Percentiles rank a stretch among this genome's conserved stretches.
Evolutionary conservation across 2,329 filamentous ascomycete species (phyloP).

Genomic region (Coniochaeta sp.): DNA sequence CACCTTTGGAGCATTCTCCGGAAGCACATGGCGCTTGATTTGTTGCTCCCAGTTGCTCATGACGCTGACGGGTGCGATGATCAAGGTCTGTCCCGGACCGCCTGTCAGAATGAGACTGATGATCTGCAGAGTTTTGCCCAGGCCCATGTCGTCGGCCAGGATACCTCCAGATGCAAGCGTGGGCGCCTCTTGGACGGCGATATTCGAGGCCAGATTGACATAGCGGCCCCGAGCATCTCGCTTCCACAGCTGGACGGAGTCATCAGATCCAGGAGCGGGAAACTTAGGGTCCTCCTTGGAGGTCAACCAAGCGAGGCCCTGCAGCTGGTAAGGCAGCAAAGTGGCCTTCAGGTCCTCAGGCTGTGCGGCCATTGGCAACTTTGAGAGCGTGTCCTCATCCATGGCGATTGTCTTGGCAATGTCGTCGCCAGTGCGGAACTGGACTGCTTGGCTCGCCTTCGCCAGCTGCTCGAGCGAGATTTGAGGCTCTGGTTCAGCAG

Average conservation of each 20-base stretch:
- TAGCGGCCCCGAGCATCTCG: conserved; percentile 39
- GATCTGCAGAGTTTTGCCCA: conserved; percentile 83
- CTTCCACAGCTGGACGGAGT: conserved; percentile 75
- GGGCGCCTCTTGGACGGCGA: conserved; percentile 50
- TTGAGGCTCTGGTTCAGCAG: conserved; percentile 5
- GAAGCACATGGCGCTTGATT: conserved; percentile 63
- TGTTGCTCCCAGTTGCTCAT: conserved; percentile 90
- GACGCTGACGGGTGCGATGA: conserved; percentile 74
- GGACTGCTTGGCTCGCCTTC: conserved; percentile 58
- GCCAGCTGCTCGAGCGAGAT: conserved; percentile 47
- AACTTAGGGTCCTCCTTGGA: conserved; percentile 65
- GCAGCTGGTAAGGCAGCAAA: conserved; percentile 72
- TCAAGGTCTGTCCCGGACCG: conserved; percentile 59
- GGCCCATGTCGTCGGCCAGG: conserved; percentile 85
- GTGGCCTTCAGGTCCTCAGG: conserved; percentile 58
- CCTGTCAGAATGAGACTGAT: conserved; percentile 68
- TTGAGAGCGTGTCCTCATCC: conserved; percentile 61
- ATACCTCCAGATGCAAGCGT: conserved; percentile 72
- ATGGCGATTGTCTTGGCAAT: conserved; percentile 64
- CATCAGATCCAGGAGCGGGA: conserved; percentile 49
- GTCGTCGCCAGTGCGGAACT: conserved; percentile 56
- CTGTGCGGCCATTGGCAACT: conserved; percentile 66
- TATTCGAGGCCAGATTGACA: conserved; percentile 66
- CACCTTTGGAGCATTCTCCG: conserved; percentile 56
- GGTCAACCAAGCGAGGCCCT: conserved; percentile 73